phyloP scores from a whole-genome alignment of 2,329 filamentous ascomycete species.

The Sclerotinia sclerotiorum region DNA sequence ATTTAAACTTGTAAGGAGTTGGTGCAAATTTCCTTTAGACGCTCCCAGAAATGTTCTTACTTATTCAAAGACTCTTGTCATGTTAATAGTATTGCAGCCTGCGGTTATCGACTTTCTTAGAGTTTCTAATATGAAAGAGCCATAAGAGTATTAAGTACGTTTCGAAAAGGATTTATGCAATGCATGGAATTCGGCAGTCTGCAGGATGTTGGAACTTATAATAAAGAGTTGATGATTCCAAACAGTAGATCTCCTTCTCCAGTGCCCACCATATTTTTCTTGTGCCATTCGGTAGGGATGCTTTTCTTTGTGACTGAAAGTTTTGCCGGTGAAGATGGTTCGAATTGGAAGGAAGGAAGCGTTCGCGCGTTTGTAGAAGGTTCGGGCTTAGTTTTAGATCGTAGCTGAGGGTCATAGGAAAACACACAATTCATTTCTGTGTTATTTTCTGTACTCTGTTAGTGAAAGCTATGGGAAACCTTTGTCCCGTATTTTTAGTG shows the following conservation, averaged over 20 bases:
- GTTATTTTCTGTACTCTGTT: not conserved
- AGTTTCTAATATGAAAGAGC: no score
- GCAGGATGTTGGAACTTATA: no score
- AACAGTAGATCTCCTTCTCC: not conserved
- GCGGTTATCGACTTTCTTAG: not conserved
- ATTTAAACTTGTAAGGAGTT: no score
- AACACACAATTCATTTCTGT: no score
- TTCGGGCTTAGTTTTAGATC: not conserved
- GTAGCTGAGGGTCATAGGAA: no score
- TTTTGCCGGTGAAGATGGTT: not conserved
- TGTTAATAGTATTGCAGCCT: no score
- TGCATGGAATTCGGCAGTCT: not conserved
- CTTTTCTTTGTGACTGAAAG: no score
- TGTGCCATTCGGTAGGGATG: no score
- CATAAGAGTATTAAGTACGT: not conserved
- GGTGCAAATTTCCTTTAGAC: no score
- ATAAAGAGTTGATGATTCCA: no score
- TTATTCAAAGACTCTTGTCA: not conserved
- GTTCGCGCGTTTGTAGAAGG: not conserved
- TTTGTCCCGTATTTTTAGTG: not conserved
- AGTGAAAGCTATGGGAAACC: not conserved
- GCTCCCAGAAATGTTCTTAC: rapidly evolving
- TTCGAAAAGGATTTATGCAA: not conserved
- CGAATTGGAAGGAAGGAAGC: not conserved
- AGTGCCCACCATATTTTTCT: no score